These are phyloP conservation scores for Corynespora cassiicola DNA, from an alignment of 2,329 filamentous ascomycete species.

Conservation along the genomic window DNA sequence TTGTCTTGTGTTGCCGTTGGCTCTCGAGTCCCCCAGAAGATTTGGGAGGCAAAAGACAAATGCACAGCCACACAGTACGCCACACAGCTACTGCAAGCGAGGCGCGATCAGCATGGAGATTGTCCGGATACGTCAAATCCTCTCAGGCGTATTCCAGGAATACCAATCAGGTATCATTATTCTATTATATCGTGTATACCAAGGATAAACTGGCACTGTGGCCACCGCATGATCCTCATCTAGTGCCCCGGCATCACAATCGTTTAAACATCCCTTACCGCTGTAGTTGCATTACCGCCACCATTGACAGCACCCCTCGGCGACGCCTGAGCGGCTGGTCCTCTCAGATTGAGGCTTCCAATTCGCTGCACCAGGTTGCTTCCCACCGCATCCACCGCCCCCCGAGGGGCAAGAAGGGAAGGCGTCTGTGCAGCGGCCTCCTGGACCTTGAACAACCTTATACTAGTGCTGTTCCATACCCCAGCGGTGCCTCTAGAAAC, in stretches of 20 bases:
- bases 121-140: too few species aligned
- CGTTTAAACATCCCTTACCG: conserved; percentile 43
- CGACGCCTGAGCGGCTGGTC: conserved; percentile 28
- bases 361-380: conserved; percentile 88
- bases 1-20: too few species aligned
- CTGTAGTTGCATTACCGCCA: conserved; percentile 28
- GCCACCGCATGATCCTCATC: too few species aligned
- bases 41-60: too few species aligned
- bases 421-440: conserved; percentile 82
- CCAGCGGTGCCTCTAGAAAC: conserved; percentile 86
- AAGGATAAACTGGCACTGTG: background rate
- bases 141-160: too few species aligned
- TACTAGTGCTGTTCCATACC: conserved; percentile 89
- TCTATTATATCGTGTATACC: background rate
- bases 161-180: conserved; percentile 30
- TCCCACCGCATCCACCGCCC: conserved; percentile 91
- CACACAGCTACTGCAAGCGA: too few species aligned
- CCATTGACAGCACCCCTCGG: conserved; percentile 20
- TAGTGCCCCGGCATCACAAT: too few species aligned
- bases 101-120: too few species aligned
- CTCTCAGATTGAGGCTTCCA: conserved; percentile 76
- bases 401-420: conserved; percentile 81
- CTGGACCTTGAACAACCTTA: conserved; percentile 89
- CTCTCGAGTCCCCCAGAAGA: too few species aligned
- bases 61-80: too few species aligned